Evolutionary conservation across 768 basidiomycete species (phyloP), one percentile per base, ranked within the genome.

Genomic region (Clitopilus passeckerianus): DNA sequence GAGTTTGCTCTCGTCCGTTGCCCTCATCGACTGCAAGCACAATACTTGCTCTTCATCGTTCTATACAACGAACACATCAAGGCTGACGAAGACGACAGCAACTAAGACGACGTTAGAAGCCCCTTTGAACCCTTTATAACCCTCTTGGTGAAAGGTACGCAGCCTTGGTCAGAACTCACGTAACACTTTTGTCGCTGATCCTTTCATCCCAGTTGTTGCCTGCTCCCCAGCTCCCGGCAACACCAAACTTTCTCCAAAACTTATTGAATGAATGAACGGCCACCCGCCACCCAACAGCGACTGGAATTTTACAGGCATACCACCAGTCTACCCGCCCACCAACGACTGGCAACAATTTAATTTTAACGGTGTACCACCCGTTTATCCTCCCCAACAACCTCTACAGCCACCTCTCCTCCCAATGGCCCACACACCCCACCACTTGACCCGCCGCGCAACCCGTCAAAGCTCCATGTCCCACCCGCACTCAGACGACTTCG

Each of bases 361-460:
- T 18, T 41, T 41, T 18, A 41, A 41, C 37, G 37, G 15, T 18
- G 37, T 41, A 14, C 3, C 37, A 41, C 5, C n/a, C 10, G 12
- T 4, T 18, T 41, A 41, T 18, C 37, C 37, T 15, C 15, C 37
- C 12, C 37, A 14, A 41, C 37, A 41, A 41, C 37, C 3, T 7
- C 27, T 30, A 30, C 27, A 3, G 7, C 27, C 27, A 30, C 27
- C 27, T 30, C 7, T 30, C 27, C 27, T 20, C 10, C 46, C 16
- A 50, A 50, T 50, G 46, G 46, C 46, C 10, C 16, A 50, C 18
- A 18, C 46, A 3, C 46, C 46, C 6, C 22, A 7, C 46, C n/a
- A 41, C n/a, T 14, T n/a, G 9, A 55, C 54, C 30, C 75, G 80
- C 44, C 73, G 75, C 23, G 75, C 74, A 0, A 68, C 65, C 33